Evolutionary conservation across 331 rosid species (phyloP), one percentile per base, ranked within the genome.

Genomic region (Phaseolus coccineus): DNA sequence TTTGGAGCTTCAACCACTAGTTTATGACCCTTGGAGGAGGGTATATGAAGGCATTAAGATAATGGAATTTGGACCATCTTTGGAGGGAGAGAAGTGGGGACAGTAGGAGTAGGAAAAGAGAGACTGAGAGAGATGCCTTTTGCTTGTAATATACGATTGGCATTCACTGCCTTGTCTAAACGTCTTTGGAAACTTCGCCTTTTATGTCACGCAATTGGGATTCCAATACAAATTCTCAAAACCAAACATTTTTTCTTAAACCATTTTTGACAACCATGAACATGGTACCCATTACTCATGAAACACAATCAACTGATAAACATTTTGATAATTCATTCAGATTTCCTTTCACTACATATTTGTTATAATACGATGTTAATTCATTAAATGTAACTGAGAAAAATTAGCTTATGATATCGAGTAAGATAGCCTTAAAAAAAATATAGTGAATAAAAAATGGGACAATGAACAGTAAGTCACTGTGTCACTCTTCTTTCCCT

Each of bases 121-220:
- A 62, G 68, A 62, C 44, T 62, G 40, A 61, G 77, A 52, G 46
- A 77, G 79, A 71, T 84, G 80, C 86, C 86, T 81, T 89, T 88
- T 81, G 81, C 79, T 88, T 80, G 84, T 78, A 78, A 67, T 68
- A 50, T 73, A 90, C 90, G 88, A 88, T 91, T 88, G 95, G 93
- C 97, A 89, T 86, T 81, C 85, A 87, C 92, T 84, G 37, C 7
- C 72, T 87, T 89, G 96, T 87, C 93, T 84, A 81, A 80, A 87
- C 78, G 69, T 83, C 67, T 73, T 89, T 89, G 91, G 97, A 91
- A 88, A 86, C 55, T 85, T 88, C 74, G 8, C 86, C 70, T 85
- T 91, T 84, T 85, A 68, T 80, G 87, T 74, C 80, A 72, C 86
- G 72, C 70, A 58, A 12, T 53, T 76, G 76, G 81, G 85, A 81